A percentile compares a stretch with the other conserved stretches of the same genome.
These are phyloP conservation scores for Pseudogymnoascus sp. DNA, from an alignment of 2,329 filamentous ascomycete genomes.

Conservation along the genomic window DNA sequence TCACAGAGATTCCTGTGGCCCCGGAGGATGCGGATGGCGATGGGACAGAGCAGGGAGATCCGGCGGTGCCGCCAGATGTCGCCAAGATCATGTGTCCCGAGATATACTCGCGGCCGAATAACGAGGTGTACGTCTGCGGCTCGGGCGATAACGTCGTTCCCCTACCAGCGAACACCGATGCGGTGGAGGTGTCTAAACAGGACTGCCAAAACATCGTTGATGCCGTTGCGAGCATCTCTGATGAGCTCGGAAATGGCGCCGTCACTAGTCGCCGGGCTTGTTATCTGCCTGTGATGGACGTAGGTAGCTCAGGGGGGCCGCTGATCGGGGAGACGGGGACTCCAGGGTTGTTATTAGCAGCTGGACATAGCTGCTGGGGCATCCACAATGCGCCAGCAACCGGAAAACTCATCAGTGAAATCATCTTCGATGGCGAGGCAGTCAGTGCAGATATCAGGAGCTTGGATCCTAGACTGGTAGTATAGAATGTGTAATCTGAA, in stretches of 20 bases:
- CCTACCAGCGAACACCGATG: constrained; percentile 65
- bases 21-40: constrained; percentile 46
- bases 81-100: constrained; percentile 67
- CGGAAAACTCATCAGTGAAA: constrained; percentile 70
- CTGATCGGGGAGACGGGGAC: constrained; percentile 68
- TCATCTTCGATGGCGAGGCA: constrained; percentile 63
- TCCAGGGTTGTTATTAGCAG: constrained; percentile 68
- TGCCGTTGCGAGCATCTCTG: constrained; percentile 59
- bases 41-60: constrained; percentile 39
- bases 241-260: constrained; percentile 58
- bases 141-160: constrained; percentile 71
- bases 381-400: constrained; percentile 93
- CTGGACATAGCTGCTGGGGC: constrained; percentile 95
- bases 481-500: constrained; percentile 14
- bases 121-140: constrained; percentile 89
- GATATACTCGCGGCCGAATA: constrained; percentile 82
- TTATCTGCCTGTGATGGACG: constrained; percentile 58
- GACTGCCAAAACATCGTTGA: constrained; percentile 80
- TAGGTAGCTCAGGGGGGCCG: constrained; percentile 48
- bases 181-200: constrained; percentile 63
- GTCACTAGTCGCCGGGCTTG: constrained; percentile 77
- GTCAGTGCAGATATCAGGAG: constrained; percentile 57
- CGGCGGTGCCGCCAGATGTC: constrained; percentile 41
- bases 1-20: constrained; percentile 76
- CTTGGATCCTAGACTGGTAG: constrained; percentile 57